Evolutionary conservation across 1,284 basidiomycete species (phyloP).

Genomic region (Tetrapyrgos nigripes): DNA sequence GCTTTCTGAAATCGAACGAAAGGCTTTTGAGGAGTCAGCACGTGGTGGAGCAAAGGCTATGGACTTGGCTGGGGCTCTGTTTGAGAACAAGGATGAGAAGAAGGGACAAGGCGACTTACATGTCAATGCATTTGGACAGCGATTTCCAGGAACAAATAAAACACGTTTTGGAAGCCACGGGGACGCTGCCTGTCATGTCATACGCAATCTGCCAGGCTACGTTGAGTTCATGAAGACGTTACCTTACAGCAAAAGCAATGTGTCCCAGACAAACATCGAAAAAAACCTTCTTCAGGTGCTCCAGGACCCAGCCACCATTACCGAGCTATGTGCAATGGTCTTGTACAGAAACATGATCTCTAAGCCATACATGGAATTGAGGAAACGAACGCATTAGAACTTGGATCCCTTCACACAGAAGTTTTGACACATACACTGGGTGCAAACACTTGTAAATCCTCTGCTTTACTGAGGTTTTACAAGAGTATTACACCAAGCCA

Average conservation of each 20-base stretch:
- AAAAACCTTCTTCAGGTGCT: no score
- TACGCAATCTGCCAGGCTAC: slow-evolving; percentile 6
- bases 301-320: no score
- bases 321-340: no score
- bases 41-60: slow-evolving; percentile 1
- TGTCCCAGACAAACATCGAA: no score
- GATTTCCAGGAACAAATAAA: neutral
- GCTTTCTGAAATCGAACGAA: neutral
- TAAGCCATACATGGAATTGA: slow-evolving; percentile 20
- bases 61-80: slow-evolving; percentile 1
- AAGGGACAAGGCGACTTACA: slow-evolving; percentile 7
- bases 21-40: neutral
- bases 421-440: slow-evolving; percentile 12
- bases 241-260: no score
- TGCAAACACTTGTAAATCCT: slow-evolving; percentile 12
- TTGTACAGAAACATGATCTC: slow-evolving; percentile 26
- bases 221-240: slow-evolving; percentile 25
- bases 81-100: no score
- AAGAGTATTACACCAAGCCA: no score
- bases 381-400: slow-evolving; percentile 5
- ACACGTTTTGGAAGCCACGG: slow-evolving; percentile 10
- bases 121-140: neutral
- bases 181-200: neutral
- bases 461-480: neutral
- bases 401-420: slow-evolving; percentile 15